Conservation (phyloP, 192 early-diverging fungal species). For the Coemansia sp. region DNA sequence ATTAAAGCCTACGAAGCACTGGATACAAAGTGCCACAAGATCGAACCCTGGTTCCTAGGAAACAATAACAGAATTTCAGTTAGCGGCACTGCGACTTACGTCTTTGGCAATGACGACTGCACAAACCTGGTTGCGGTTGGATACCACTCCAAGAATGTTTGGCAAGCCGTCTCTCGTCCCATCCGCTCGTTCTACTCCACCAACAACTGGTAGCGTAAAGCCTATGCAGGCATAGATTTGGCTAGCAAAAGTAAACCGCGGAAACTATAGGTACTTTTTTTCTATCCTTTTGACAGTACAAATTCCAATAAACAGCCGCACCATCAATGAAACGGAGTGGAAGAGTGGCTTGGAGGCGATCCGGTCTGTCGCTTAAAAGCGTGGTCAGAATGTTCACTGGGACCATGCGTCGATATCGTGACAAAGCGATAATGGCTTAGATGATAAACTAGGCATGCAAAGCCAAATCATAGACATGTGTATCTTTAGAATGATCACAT, state of each 20-base stretch:
- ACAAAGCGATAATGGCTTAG: too few relatives aligned
- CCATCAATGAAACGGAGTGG: not conserved
- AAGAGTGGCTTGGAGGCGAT: too few relatives aligned
- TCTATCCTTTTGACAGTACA: not conserved
- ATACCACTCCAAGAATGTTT: not conserved
- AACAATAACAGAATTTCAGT: not conserved
- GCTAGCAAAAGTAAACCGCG: not conserved
- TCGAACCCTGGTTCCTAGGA: not conserved
- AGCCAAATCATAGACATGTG: too few relatives aligned
- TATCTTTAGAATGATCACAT: too few relatives aligned
- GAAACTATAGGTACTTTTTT: not conserved
- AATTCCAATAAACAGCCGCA: not conserved
- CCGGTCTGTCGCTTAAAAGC: too few relatives aligned
- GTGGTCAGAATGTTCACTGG: too few relatives aligned
- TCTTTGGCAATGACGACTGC: not conserved
- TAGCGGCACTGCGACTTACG: not conserved
- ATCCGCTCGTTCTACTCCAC: conserved; percentile 5
- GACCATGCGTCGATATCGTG: too few relatives aligned
- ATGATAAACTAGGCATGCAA: too few relatives aligned
- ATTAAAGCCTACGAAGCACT: not conserved
- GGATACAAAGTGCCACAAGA: not conserved
- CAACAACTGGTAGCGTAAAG: not conserved
- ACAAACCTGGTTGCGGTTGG: not conserved
- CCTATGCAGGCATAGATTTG: not conserved
- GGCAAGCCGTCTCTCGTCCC: not conserved